Percentiles rank a stretch among this genome's conserved stretches.
Evolutionary conservation across 2,329 filamentous ascomycete genomes (phyloP).

Genomic region (Blastomyces percursus): DNA sequence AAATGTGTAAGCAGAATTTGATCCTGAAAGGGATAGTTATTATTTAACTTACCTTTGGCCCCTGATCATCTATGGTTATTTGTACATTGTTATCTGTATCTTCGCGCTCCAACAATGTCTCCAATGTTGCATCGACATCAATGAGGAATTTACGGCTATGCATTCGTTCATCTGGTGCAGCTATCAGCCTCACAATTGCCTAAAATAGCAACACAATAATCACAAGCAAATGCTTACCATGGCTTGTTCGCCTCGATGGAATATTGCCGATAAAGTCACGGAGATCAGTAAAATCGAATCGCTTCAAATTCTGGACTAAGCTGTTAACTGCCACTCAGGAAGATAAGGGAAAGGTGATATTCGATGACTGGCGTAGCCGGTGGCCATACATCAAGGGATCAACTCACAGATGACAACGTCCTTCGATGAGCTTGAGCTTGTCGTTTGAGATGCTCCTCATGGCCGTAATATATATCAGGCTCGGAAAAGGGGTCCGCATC

Average conservation of each 20-base stretch:
- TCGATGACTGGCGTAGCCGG: not conserved
- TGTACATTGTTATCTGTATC: slow-evolving; percentile 92
- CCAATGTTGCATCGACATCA: slow-evolving; percentile 71
- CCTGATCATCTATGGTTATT: slow-evolving; percentile 93
- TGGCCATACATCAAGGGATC: not conserved
- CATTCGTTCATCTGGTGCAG: slow-evolving; percentile 56
- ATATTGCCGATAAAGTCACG: slow-evolving; percentile 25
- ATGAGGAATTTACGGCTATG: slow-evolving; percentile 71
- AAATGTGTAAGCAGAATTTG: slow-evolving; percentile 18
- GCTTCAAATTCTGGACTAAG: slow-evolving; percentile 25
- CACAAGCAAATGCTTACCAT: slow-evolving; percentile 27
- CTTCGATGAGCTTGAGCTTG: slow-evolving; percentile 4
- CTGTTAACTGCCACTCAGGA: not conserved
- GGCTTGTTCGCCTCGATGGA: slow-evolving; percentile 33
- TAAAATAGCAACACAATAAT: not conserved
- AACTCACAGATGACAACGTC: slow-evolving; percentile 6
- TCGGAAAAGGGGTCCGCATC: slow-evolving; percentile 47
- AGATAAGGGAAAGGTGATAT: not conserved
- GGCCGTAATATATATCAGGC: slow-evolving; percentile 50
- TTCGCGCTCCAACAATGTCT: slow-evolving; percentile 69
- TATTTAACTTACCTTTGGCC: slow-evolving; percentile 62
- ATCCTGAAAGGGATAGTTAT: not conserved
- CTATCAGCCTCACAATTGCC: slow-evolving; percentile 11
- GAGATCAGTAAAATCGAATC: slow-evolving; percentile 29
- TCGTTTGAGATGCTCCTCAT: slow-evolving; percentile 27